phyloP scores from a whole-genome alignment of 2,329 filamentous ascomycete genomes.

The Cryphonectria naterciae region DNA sequence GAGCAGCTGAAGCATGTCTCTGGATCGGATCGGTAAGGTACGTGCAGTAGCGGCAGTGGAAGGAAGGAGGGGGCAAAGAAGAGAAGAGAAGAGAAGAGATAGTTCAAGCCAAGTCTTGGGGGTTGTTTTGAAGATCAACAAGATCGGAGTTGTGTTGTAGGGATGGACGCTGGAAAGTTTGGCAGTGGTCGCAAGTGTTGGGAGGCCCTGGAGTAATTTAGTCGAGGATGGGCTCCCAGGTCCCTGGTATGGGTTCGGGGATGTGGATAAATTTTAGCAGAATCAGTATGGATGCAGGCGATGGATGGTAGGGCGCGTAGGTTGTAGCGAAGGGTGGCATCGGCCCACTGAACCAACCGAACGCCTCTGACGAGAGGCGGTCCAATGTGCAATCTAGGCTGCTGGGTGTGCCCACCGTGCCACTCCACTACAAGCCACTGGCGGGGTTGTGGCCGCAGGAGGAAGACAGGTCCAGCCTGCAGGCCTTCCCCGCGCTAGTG shows the following conservation, averaged over 20 bases:
- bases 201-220: neutral
- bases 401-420: constrained; percentile 1
- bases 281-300: neutral
- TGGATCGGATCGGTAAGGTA: constrained; percentile 6
- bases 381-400: neutral
- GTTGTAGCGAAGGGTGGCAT: constrained; percentile 10
- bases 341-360: constrained; percentile 6
- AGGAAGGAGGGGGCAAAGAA: neutral
- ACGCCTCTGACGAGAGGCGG: neutral
- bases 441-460: constrained; percentile 7
- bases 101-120: neutral
- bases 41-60: neutral
- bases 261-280: constrained; percentile 3
- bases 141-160: constrained; percentile 4
- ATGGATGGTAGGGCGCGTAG: neutral
- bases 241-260: constrained; percentile 2
- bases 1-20: constrained; percentile 28
- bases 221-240: neutral
- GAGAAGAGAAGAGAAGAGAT: neutral
- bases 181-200: constrained; percentile 7
- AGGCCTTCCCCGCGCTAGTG: neutral
- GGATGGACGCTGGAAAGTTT: constrained; percentile 3
- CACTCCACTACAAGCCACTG: neutral
- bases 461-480: neutral
- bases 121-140: neutral